Evolutionary conservation across 345 rosid species (phyloP), one percentile per base, ranked within the genome.

Genomic region (Microcos paniculata): DNA sequence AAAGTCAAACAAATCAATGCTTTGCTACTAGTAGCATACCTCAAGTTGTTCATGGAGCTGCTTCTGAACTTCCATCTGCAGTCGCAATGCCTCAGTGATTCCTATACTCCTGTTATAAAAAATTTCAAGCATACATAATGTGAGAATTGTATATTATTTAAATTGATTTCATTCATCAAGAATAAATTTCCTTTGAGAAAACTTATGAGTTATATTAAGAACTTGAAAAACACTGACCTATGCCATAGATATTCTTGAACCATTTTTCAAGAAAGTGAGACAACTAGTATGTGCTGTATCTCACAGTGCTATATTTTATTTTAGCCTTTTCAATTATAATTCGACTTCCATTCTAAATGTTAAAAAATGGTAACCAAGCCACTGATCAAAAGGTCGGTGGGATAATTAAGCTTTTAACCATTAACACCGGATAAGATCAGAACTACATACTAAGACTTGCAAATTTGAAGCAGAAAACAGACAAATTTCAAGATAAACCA

Each of bases 41-140:
- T 94, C 98, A 75, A 92, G 97, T 79, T 94, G 98, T 83, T 92
- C 98, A 46, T 94, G 98, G 71, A 94, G 96, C 67, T 66, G 91
- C 87, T 92, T 94, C 82, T 94, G 98, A 79, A 94, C 97, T 84
- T 92, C 91, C 93, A 94, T 87, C 84, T 94, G 98, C 87, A 94
- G 68, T 63, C 91, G 83, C 83, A 94, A 81, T 49, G 98, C 94
- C 88, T 92, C 97, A 23, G 94, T 90, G 76, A 90, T 82, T 67
- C 87, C 88, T 64, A 84, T 80, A 77, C 84, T 85, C 84, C 92
- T 90, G 88, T 63, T 38, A 64, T 68, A 58, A 68, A 31, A 70
- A 12, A 42, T 23, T 14, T 23, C 31, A 19, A 62, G 51, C 18
- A n/a, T n/a, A n/a, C 1, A 1, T 21, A 6, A 23, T 24, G 15